Conservation (phyloP, 1,284 basidiomycete species). For the Cutaneotrichosporon cavernicola region DNA sequence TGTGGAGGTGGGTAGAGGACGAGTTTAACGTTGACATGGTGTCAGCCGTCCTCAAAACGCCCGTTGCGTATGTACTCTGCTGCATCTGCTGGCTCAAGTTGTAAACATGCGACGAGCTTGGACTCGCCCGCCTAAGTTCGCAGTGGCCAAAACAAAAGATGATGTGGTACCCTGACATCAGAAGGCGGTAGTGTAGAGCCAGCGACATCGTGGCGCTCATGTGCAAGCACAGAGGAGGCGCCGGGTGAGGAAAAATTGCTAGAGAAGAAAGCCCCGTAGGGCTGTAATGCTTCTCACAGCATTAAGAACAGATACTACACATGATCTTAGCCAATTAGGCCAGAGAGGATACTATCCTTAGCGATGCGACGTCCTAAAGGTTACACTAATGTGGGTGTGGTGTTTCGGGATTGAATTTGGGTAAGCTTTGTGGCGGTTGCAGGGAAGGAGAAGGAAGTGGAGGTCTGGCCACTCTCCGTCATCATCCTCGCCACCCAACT, state of each 20-base stretch:
- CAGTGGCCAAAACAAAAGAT: conserved; percentile 10
- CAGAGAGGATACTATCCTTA: conserved; percentile 45
- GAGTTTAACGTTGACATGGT: no score
- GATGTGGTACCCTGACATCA: conserved; percentile 28
- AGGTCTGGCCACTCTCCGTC: not conserved
- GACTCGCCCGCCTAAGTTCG: not conserved
- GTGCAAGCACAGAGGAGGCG: conserved; percentile 28
- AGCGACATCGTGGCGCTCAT: conserved; percentile 28
- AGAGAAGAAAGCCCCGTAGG: conserved; percentile 44
- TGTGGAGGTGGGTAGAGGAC: no score
- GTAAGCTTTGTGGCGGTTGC: not conserved
- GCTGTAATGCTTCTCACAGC: conserved; percentile 46
- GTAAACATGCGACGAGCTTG: not conserved
- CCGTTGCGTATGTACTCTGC: no score
- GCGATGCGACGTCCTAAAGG: not conserved
- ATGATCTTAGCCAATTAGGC: conserved; percentile 55
- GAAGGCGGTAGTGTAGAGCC: conserved; percentile 32
- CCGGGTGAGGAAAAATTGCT: conserved; percentile 41
- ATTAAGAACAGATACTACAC: conserved; percentile 55
- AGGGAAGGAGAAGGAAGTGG: not conserved
- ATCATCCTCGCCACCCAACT: conserved; percentile 4
- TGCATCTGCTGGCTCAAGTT: not conserved
- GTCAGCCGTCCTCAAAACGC: no score
- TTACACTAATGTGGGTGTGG: conserved; percentile 5
- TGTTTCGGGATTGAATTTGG: not conserved